Percentiles rank a stretch among this genome's conserved stretches.
These are phyloP conservation scores for Colletotrichum endophyticum DNA, from an alignment of 2,329 filamentous ascomycete genomes.

Conservation along the genomic window DNA sequence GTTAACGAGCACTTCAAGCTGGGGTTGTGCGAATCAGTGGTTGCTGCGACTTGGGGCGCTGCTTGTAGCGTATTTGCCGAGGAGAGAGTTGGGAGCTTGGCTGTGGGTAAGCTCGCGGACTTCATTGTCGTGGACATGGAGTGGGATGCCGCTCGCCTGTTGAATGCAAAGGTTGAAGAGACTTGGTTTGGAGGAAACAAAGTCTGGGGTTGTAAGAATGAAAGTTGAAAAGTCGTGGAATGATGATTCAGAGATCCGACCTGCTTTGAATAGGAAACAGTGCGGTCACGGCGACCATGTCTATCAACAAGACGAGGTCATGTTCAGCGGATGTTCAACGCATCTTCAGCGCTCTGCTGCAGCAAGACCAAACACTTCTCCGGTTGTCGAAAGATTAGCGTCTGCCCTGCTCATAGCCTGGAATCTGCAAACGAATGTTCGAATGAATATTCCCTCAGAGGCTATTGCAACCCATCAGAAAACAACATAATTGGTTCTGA, in stretches of 20 bases:
- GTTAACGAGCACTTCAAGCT: constrained; percentile 61
- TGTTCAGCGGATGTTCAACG: not conserved
- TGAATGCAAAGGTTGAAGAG: constrained; percentile 50
- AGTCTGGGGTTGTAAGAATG: constrained; percentile 31
- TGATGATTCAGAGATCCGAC: not conserved
- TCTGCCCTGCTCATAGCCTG: not conserved
- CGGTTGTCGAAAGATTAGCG: not conserved
- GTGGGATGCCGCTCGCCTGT: constrained; percentile 50
- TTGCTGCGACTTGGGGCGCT: constrained; percentile 58
- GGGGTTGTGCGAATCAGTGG: constrained; percentile 57
- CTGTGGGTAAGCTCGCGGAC: constrained; percentile 59
- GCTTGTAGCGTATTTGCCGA: constrained; percentile 66
- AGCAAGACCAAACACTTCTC: not conserved
- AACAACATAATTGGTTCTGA: not conserved
- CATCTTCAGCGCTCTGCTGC: not conserved
- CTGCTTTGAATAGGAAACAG: not conserved
- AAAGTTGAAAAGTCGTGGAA: not conserved
- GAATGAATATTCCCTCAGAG: not conserved
- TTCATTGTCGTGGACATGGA: constrained; percentile 58
- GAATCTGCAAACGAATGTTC: not conserved
- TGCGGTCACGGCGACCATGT: not conserved
- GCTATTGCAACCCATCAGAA: not conserved
- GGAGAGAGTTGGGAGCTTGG: constrained; percentile 54
- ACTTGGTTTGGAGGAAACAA: constrained; percentile 58
- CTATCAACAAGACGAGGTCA: not conserved